Evolutionary conservation across 345 rosid species (phyloP).

Genomic region (Stellera chamaejasme): DNA sequence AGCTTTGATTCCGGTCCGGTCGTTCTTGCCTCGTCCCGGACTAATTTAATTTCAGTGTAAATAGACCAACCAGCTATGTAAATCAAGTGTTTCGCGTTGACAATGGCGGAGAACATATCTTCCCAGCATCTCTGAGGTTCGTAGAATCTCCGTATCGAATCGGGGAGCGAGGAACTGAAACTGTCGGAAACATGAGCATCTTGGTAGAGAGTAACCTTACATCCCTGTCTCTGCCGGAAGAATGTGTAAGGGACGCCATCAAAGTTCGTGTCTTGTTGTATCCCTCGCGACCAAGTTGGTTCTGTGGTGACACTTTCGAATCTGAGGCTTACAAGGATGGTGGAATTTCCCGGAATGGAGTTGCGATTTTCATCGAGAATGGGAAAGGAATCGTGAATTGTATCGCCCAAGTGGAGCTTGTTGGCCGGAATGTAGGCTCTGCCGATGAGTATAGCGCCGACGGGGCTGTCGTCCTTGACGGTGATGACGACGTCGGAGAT

Average conservation of each 20-base stretch:
- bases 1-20: conserved; percentile 19
- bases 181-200: conserved; percentile 53
- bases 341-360: conserved; percentile 36
- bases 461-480: conserved; percentile 40
- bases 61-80: conserved; percentile 89
- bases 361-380: conserved; percentile 28
- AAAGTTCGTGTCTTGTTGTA: conserved; percentile 13
- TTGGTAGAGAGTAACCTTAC: conserved; percentile 69
- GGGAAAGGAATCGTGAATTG: conserved; percentile 30
- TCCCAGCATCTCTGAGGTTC: conserved; percentile 67
- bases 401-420: conserved; percentile 31
- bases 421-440: conserved; percentile 60
- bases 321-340: conserved; percentile 37
- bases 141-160: conserved; percentile 14
- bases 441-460: conserved; percentile 59
- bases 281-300: conserved; percentile 56
- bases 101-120: conserved; percentile 61
- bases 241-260: conserved; percentile 47
- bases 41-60: conserved; percentile 35
- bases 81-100: conserved; percentile 46
- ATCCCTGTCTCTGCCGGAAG: conserved; percentile 53
- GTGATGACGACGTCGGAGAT: conserved; percentile 51
- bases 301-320: conserved; percentile 27
- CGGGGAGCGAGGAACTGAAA: conserved; percentile 8
- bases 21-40: conserved; percentile 41